Base-by-base conservation (phyloP, 1,284 basidiomycete genomes). In the Austroboletus niveus region DNA sequence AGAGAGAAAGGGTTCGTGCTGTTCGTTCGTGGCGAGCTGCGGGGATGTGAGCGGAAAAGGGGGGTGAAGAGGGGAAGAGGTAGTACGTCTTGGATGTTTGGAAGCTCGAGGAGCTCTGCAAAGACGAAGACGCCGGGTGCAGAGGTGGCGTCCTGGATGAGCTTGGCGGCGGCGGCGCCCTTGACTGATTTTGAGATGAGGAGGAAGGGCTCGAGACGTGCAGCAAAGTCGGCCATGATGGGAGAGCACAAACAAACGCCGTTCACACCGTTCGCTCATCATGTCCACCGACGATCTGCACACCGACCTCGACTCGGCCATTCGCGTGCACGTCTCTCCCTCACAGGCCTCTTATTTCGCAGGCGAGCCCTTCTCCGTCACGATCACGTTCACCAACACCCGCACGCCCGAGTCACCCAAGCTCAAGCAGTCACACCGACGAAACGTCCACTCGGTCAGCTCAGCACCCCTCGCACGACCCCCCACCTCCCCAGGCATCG, bases 101-200 rank as follows among this genome's bases (percentile, higher is more conserved):
- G 81, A 29, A 89, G 70, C 40, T 92, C 87, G 42, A 98, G 73
- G 48, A 98, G 74, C 71, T 98, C 94, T 1, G 84, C 81, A 63
- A 98, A 98, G 52, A 93, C 88, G 68, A 91, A 97, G 39, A 95
- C 87, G 15, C 94, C 94, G 8, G 86, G 84, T 0, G 95, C 89
- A 36, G 90, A 80, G 32, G 89, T 94, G 49, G 87, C 94, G 66
- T 97, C 89, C 60, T 85, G 77, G 22, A 95, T 74, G 51, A 97
- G 80, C 65, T 94, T 94, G 9, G 92, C 94, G 0, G 94, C 93
- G 0, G 89, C 92, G 0, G 92, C 92, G 2, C 95, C 95, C 63
- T 91, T 94, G 2, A 89, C 84, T 0, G 89, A 89, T 64, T 94
- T 94, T 4, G 88, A 90, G 71, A 98, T 89, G 51, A 98, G 79